A percentile compares a stretch with the other conserved stretches of the same genome.
phyloP scores from a whole-genome alignment of 2,329 filamentous ascomycete species.

The Hymenoscyphus scutula region DNA sequence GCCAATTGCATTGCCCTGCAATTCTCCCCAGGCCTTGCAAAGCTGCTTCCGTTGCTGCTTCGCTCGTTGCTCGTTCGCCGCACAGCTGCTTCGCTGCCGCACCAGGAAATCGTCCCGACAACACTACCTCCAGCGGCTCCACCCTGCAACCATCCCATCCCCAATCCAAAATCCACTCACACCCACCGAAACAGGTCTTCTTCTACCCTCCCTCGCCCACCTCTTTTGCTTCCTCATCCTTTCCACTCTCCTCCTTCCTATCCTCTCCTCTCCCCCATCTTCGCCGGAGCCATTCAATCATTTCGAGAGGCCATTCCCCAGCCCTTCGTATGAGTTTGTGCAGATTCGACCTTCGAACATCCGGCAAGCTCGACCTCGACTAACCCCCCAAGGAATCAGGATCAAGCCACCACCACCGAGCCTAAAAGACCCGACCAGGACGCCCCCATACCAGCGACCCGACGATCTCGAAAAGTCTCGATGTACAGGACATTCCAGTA shows the following conservation, averaged over 20 bases:
- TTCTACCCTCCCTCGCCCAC: conserved; percentile 7
- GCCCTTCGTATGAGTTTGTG: conserved; percentile 29
- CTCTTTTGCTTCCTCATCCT: conserved; percentile 7
- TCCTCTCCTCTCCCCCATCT: conserved; percentile 13
- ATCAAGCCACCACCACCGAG: conserved; percentile 9
- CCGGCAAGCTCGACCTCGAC: conserved; percentile 12
- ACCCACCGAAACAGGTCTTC: conserved; percentile 7
- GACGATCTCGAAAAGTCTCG: conserved; percentile 20
- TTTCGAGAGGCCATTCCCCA: conserved; percentile 28
- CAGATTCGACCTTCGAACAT: conserved; percentile 12
- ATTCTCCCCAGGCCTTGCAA: background rate
- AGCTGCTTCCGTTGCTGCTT: background rate
- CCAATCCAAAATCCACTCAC: background rate
- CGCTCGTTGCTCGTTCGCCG: conserved; percentile 1
- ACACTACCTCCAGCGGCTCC: conserved; percentile 23
- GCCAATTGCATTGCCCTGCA: background rate
- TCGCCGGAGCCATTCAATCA: conserved; percentile 17
- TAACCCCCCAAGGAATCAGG: conserved; percentile 15
- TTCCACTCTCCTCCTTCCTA: conserved; percentile 8
- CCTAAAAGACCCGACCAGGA: conserved; percentile 8
- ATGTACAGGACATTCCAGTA: conserved; percentile 28
- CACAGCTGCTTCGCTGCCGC: conserved; percentile 1
- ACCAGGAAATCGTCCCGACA: conserved; percentile 27
- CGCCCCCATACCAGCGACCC: conserved; percentile 18
- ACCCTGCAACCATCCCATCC: conserved; percentile 6